A percentile compares a stretch with the other conserved stretches of the same genome.
phyloP scores from a whole-genome alignment of 2,329 filamentous ascomycete genomes.

The Verticillium isaacii region DNA sequence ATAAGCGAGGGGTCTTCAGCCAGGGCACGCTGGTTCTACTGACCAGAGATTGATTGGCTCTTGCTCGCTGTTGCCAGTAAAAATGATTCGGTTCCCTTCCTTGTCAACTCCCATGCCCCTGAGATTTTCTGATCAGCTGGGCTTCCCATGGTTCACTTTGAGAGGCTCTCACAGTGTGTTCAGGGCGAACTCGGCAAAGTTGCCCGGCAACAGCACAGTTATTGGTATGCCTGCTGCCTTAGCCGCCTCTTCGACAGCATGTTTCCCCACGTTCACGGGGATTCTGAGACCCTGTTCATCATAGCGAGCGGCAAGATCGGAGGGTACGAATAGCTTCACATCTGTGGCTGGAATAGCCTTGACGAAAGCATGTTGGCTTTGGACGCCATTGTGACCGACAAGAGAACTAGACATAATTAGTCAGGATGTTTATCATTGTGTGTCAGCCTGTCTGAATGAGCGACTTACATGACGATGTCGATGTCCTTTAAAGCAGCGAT shows the following conservation, averaged over 20 bases:
- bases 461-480: constrained; percentile 7
- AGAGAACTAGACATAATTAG: constrained; percentile 9
- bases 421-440: too few relatives aligned
- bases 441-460: neutral
- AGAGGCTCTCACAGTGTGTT: constrained; percentile 5
- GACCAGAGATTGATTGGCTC: constrained; percentile 3
- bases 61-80: neutral
- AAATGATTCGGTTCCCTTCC: neutral
- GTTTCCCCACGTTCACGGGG: constrained; percentile 17
- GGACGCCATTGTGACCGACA: constrained; percentile 13
- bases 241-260: constrained; percentile 17
- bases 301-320: constrained; percentile 17
- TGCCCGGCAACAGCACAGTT: constrained; percentile 15
- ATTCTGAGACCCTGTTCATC: constrained; percentile 16
- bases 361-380: constrained; percentile 18
- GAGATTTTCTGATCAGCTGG: too few relatives aligned
- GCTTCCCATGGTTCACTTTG: too few relatives aligned
- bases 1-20: too few relatives aligned
- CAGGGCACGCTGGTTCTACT: neutral
- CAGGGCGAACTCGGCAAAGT: constrained; percentile 20
- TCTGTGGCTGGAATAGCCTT: constrained; percentile 19
- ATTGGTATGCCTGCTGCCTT: constrained; percentile 17
- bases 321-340: constrained; percentile 22
- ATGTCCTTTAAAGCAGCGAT: constrained; percentile 2
- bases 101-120: neutral